Base-by-base conservation (phyloP, 306 rosid genomes). In the Lupinus albus region DNA sequence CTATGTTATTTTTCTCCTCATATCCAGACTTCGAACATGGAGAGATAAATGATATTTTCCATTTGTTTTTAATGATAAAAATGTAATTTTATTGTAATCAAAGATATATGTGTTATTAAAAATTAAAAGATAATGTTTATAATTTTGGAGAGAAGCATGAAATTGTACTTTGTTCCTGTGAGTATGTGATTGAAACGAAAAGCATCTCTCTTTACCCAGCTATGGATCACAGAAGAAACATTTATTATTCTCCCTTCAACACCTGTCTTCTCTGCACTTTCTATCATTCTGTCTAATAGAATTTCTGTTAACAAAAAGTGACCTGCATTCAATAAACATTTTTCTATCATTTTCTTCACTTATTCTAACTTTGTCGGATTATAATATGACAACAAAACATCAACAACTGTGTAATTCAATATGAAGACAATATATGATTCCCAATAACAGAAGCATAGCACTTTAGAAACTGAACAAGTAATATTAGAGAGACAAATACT, bases 231-330 rank as follows among this genome's bases (percentile, higher is more conserved):
- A 9, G 99, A 93, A 33, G 99, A 84, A 59, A 93, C 89, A 46
- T 86, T 93, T 16, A 93, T 81, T 65, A 93, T 93, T 79, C 96
- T 93, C 78, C 99, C 97, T 82, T 83, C 67, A 51, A 86, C 74
- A 5, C 90, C 82, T 35, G 87, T 88, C 71, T 79, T 76, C 66
- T 87, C 86, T 55, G 97, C 86, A 8, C 95, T 88, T 73, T 85
- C 92, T 81, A 90, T 79, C 97, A 93, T 93, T 64, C 84, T 93
- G 28, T 93, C 96, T 73, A 90, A 6, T 57, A 93, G 79, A 41
- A 72, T 82, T 83, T 88, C 95, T 58, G 99, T 93, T 21, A 93
- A 74, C 48, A 89, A 63, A 75, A 81, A 82, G 70, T 93, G 99
- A 7, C 99, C 99, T 92, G 91, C 76, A 75, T 21, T 71, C 39